Conservation (phyloP, 1,139 yeast genomes). For the Waltiozyma sp. region DNA sequence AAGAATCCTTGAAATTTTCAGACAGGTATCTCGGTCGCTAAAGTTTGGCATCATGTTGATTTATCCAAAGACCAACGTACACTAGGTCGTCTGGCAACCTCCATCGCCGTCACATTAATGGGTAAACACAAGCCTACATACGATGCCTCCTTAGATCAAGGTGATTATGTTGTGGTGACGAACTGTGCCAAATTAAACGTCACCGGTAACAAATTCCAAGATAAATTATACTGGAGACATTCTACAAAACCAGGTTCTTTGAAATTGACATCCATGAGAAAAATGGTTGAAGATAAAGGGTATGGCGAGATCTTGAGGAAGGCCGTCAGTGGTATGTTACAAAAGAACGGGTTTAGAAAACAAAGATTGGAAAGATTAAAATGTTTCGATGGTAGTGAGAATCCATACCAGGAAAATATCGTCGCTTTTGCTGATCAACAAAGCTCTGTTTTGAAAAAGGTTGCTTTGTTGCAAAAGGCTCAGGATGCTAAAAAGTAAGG, state of each 20-base stretch:
- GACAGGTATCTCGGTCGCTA: conserved; percentile 50
- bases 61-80: conserved; percentile 76
- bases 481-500: not conserved
- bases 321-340: conserved; percentile 95
- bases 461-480: conserved; percentile 12
- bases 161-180: conserved; percentile 94
- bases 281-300: conserved; percentile 69
- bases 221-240: conserved; percentile 87
- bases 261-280: conserved; percentile 73
- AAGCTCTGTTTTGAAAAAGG: conserved; percentile 33
- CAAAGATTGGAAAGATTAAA: conserved; percentile 74
- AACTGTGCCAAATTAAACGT: conserved; percentile 74
- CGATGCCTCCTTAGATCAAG: conserved; percentile 70
- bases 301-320: conserved; percentile 69
- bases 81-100: conserved; percentile 83
- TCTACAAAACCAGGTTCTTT: conserved; percentile 85
- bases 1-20: not conserved
- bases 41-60: conserved; percentile 95
- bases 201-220: conserved; percentile 74
- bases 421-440: conserved; percentile 82
- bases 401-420: conserved; percentile 76
- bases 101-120: conserved; percentile 77
- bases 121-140: conserved; percentile 94
- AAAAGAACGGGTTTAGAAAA: conserved; percentile 77
- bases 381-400: conserved; percentile 77